Base-by-base conservation (phyloP, 495 filamentous ascomycete genomes). In the Talaromyces ruber region DNA sequence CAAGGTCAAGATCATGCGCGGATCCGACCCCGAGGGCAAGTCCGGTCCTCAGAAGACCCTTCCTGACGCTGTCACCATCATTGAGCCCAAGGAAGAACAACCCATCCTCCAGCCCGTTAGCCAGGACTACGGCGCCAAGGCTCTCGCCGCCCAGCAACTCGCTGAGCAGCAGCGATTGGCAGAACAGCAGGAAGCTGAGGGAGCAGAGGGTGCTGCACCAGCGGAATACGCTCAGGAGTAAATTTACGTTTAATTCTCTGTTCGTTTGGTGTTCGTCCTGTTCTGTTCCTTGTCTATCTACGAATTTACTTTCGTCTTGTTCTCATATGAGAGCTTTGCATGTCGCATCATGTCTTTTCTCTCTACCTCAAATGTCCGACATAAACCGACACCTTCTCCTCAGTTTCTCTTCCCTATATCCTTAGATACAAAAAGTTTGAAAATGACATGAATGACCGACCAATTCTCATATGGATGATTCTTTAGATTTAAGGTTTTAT, bases 1-100 rank as follows among this genome's bases (percentile, higher is more conserved):
- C 86, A 98, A 98, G 86, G 94, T 98, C 76, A 98, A 98, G 92
- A 98, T 98, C 83, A 98, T 98, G 94, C 94, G 94, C 77, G 95
- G 95, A 73, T 94, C 89, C 72, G 94, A 98, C 82, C 94, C 95
- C 73, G 94, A 98, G 82, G 93, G 93, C 86, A 98, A 98, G 87
- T 84, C 89, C 72, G 95, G 95, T 67, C 92, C 93, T 65, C 88
- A 90, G 79, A 97, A 98, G 84, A 88, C 92, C 67, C 88, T 98
- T 62, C 94, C 94, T 66, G 94, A 98, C 80, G 90, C 91, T 75
- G 94, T 98, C 76, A 97, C 92, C 73, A 91, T 98, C 82, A 96
- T 97, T 79, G 95, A 98, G 86, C 94, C 94, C 79, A 98, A 98
- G 89, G 94, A 98, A 80, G 94, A 98, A 85, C 84, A 90, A 68